A percentile compares a stretch with the other conserved stretches of the same genome.
Conservation (phyloP, 768 basidiomycete species). For the Panellus pusillus region DNA sequence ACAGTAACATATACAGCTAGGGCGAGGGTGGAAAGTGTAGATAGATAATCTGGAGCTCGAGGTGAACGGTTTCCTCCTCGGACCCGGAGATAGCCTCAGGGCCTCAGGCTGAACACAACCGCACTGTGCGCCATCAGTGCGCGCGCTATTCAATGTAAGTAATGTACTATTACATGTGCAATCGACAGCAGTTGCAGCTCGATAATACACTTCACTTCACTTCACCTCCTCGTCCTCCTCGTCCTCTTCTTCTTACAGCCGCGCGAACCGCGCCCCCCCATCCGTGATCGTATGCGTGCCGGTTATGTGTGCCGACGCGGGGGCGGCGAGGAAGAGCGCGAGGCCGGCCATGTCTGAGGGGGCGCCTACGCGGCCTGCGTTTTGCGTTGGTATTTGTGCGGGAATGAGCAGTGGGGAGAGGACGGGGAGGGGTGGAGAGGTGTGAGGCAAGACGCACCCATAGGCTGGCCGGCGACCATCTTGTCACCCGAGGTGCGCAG, state of each 20-base stretch:
- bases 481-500: constrained; percentile 57
- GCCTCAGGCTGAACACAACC: no score
- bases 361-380: constrained; percentile 60
- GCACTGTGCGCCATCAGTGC: no score
- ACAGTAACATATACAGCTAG: not conserved
- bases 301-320: constrained; percentile 73
- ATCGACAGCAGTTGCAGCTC: not conserved
- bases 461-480: constrained; percentile 57
- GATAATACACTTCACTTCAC: not conserved
- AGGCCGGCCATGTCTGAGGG: constrained; percentile 73
- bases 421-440: not conserved
- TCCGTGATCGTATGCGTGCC: constrained; percentile 73
- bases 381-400: not conserved
- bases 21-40: no score
- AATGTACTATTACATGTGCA: no score
- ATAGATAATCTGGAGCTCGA: no score
- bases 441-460: constrained; percentile 42
- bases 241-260: no score
- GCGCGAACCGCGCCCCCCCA: constrained; percentile 51
- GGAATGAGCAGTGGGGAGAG: not conserved
- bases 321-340: constrained; percentile 66
- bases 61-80: no score
- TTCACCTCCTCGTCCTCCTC: no score
- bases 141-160: no score
- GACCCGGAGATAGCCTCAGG: no score